Percentiles rank a stretch among this genome's conserved stretches.
Evolutionary conservation across 495 filamentous ascomycete species (phyloP).

Genomic region (Talaromyces ruber): DNA sequence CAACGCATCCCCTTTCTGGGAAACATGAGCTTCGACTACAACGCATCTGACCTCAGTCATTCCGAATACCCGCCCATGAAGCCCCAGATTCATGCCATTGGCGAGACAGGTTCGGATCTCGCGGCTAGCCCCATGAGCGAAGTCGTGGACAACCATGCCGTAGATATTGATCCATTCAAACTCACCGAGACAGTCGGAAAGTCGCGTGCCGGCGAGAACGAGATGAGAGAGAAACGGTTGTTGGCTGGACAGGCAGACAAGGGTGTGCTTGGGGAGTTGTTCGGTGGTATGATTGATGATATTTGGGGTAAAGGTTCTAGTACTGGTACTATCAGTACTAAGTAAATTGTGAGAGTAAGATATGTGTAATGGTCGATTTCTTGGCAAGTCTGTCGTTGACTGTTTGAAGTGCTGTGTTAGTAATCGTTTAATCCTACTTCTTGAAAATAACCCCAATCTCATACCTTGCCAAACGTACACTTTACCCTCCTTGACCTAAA

Average conservation of each 20-base stretch:
- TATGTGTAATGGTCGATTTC: not conserved
- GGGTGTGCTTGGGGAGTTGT: slow-evolving; percentile 40
- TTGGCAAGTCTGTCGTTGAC: not conserved
- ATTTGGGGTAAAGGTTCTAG: slow-evolving; percentile 30
- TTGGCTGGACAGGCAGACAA: slow-evolving; percentile 16
- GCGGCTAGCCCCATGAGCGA: slow-evolving; percentile 48
- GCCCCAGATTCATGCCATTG: slow-evolving; percentile 48
- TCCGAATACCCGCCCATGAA: slow-evolving; percentile 30
- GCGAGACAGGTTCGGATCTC: slow-evolving; percentile 43
- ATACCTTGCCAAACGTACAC: not conserved
- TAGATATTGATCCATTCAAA: slow-evolving; percentile 50
- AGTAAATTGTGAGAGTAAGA: not conserved
- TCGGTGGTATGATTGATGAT: slow-evolving; percentile 51
- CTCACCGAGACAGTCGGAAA: slow-evolving; percentile 43
- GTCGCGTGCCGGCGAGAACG: slow-evolving; percentile 30
- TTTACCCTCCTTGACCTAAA: too few species aligned
- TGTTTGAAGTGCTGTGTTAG: not conserved
- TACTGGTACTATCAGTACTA: not conserved
- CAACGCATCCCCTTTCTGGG: slow-evolving; percentile 48
- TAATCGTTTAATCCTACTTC: not conserved
- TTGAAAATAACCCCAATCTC: not conserved
- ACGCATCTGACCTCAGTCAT: slow-evolving; percentile 9
- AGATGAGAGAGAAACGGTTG: slow-evolving; percentile 14
- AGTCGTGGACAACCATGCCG: slow-evolving; percentile 47
- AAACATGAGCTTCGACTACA: slow-evolving; percentile 26